phyloP scores from a whole-genome alignment of 2,329 filamentous ascomycete genomes.

The Verticillium dahliae region DNA sequence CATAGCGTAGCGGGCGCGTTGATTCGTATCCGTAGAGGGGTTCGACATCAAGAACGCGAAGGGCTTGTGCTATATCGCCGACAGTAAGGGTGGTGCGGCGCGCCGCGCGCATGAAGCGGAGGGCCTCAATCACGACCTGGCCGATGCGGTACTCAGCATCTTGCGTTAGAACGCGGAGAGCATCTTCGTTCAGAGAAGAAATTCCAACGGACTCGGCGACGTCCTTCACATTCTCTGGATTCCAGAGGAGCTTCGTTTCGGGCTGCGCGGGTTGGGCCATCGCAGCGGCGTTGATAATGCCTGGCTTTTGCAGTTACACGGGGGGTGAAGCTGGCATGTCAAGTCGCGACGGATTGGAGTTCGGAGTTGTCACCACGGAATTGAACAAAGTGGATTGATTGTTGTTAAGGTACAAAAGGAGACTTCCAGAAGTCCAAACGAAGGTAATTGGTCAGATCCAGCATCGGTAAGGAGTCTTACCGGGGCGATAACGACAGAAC shows the following conservation, averaged over 20 bases:
- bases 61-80: constrained; percentile 80
- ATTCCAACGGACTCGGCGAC: constrained; percentile 96
- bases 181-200: constrained; percentile 71
- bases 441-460: no score
- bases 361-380: no score
- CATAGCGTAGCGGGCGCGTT: constrained; percentile 79
- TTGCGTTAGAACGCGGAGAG: constrained; percentile 78
- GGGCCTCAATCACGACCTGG: constrained; percentile 86
- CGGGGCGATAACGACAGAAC: no score
- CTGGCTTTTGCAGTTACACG: not conserved
- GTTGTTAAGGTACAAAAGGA: no score
- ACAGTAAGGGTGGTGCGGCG: constrained; percentile 83
- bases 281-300: not conserved
- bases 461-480: no score
- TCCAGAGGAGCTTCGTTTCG: constrained; percentile 70
- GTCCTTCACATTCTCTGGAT: constrained; percentile 90
- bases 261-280: constrained; percentile 5
- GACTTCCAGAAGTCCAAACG: no score
- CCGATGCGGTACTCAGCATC: constrained; percentile 94
- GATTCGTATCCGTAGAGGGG: constrained; percentile 96
- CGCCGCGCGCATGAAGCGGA: constrained; percentile 92
- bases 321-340: not conserved
- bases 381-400: no score
- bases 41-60: constrained; percentile 84
- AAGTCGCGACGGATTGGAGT: not conserved